Evolutionary conservation across 192 early-diverging fungal species (phyloP), one percentile per base, ranked within the genome.

Genomic region (Coemansia sp.): DNA sequence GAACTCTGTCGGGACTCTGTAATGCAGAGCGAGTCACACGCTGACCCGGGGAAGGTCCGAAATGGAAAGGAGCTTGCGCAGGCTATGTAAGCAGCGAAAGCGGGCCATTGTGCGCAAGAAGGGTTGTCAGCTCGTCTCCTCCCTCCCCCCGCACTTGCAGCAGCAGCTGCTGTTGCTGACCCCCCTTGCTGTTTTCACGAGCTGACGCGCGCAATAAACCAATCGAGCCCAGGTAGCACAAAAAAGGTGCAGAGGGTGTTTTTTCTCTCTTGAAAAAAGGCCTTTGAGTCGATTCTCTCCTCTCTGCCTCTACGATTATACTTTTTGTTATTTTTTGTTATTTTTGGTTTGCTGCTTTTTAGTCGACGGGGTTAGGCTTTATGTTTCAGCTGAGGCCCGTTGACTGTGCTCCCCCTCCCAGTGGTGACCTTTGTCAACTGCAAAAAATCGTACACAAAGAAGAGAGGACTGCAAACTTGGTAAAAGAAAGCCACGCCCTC

Each of bases 41-140:
- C 43, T 45, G 43, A 45, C 43, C 43, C 43, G 43, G 43, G 43
- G 43, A 45, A 45, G 43, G 43, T 45, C 43, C n/a, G n/a, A 45
- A 18, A 20, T 45, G 18, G 43, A 45, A 45, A 9, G 43, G 18
- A 45, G 43, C 18, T n/a, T 16, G 16, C 16, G 16, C 14, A 18
- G 18, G 43, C 43, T 45, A 20, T 45, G 43, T 45, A 45, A 45
- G 43, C 43, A 45, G 31, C 1, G 31, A 45, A 18, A 40, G 11
- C 39, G 14, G 39, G 14, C n/a, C 28, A 31, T 55, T 55, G 51
- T 55, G 43, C 43, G n/a, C 16, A 45, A 45, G 16, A 45, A 20
- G 43, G 43, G 43, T 45, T 45, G 43, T 45, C 39, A 40, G 39
- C 3, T 40, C 43, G 43, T 45, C 18, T 45, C n/a, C 43, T 31